These are phyloP conservation scores for Stephania cephalantha DNA, from an alignment of 164 flowering plant species.

Conservation along the genomic window DNA sequence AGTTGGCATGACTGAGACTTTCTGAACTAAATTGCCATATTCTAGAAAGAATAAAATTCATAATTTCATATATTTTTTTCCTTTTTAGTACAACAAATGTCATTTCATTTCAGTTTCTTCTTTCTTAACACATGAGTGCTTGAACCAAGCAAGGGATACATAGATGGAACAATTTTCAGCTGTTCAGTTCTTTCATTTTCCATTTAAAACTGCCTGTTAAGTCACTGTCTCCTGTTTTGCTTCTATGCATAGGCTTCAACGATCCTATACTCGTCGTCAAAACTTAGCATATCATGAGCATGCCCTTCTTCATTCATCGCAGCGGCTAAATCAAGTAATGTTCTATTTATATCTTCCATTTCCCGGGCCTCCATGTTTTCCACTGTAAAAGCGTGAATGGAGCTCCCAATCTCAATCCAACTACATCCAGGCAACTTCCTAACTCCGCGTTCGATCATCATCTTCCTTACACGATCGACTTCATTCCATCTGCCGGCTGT, in stretches of 20 bases:
- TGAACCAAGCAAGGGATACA: too few species aligned
- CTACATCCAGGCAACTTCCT: slow-evolving; percentile 21
- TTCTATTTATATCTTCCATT: slow-evolving; percentile 14
- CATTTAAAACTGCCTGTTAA: background rate
- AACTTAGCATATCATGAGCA: slow-evolving; percentile 2
- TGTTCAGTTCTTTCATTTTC: background rate
- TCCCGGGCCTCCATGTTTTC: slow-evolving; percentile 8
- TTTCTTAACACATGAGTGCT: too few species aligned
- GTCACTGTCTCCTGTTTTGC: background rate
- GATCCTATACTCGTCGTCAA: slow-evolving; percentile 15
- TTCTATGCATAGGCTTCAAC: background rate
- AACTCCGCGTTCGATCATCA: slow-evolving; percentile 16
- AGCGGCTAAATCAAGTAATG: slow-evolving; percentile 12
- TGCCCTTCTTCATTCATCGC: slow-evolving; percentile 18
- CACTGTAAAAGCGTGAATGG: slow-evolving; percentile 13
- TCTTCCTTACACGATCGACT: slow-evolving; percentile 17
- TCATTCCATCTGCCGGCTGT: slow-evolving; percentile 24
- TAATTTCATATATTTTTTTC: too few species aligned
- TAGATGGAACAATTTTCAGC: background rate
- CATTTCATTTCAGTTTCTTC: too few species aligned
- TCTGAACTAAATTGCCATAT: too few species aligned
- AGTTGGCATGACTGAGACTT: too few species aligned
- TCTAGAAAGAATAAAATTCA: too few species aligned
- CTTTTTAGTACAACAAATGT: too few species aligned
- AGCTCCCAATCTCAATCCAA: slow-evolving; percentile 26